Evolutionary conservation across 352 stramenopile species (phyloP), one percentile per base, ranked within the genome.

Genomic region (Pythium apleroticum): DNA sequence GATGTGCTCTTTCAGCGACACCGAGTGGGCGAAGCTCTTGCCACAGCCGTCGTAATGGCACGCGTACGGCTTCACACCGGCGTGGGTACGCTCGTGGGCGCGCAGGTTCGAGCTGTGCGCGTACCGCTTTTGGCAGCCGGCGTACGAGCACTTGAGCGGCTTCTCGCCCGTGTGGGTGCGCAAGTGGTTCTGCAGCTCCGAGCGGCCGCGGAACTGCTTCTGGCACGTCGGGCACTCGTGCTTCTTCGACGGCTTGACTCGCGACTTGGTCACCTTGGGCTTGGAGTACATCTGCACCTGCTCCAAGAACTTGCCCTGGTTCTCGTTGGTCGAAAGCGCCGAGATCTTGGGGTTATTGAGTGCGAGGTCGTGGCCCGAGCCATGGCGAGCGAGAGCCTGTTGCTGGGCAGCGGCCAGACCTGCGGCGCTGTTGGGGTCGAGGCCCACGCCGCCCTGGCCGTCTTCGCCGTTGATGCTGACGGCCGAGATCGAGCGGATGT

Each of bases 1-100:
- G 41, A 97, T 96, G 73, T 97, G 91, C 64, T 96, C 93, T 61
- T 94, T 96, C 17, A 97, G 73, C 52, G 92, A 97, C 43, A 94
- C 90, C 24, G 84, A 96, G 72, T 96, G 89, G 15, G 89, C 89
- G 56, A 97, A 97, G 35, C 76, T 89, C 76, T 96, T 97, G 60
- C 86, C 86, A 43, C 91, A 97, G 24, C 84, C 89, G 60, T 91
- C 81, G 58, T 94, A 96, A 66, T 93, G 91, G 65, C 91, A 97
- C 52, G 88, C 87, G 71, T 96, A 97, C 20, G 91, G 91, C 74
- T 97, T 97, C 49, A 96, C 81, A 19, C 86, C 87, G 10, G 86
- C 83, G 64, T 97, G 91, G n/a, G 88, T 95, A 33, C 90, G 88
- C 62, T 97, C 89, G 61, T 97, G 91, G n/a, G 89, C 93, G 24